Evolutionary conservation across 2,329 filamentous ascomycete species (phyloP).

Genomic region (Paraconiothyrium sp.): DNA sequence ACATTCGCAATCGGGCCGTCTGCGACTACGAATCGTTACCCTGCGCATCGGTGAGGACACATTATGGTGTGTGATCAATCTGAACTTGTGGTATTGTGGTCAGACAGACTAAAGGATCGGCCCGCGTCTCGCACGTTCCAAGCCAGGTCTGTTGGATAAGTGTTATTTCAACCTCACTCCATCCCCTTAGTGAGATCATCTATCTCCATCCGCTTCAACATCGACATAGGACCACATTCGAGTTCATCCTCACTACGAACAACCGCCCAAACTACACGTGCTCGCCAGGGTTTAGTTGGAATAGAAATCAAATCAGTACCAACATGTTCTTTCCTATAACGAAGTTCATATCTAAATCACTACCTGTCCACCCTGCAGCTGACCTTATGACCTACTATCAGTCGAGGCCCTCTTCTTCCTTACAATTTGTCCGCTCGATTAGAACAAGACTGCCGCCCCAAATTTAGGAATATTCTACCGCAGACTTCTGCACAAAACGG

Average conservation of each 20-base stretch:
- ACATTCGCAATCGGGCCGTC: background rate
- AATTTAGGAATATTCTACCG: no score
- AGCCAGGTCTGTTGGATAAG: background rate
- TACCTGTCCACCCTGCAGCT: background rate
- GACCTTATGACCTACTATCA: background rate
- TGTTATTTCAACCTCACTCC: conserved; percentile 2
- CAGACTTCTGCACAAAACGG: no score
- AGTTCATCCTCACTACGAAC: background rate
- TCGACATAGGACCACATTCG: background rate
- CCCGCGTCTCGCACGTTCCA: conserved; percentile 2
- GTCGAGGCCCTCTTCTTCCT: background rate
- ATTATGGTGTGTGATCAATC: background rate
- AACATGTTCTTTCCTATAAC: background rate
- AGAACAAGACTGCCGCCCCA: background rate
- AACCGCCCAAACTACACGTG: background rate
- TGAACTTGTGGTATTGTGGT: background rate
- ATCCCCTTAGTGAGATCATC: background rate
- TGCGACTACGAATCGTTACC: background rate
- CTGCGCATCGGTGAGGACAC: background rate
- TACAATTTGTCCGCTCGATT: background rate
- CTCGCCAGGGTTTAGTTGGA: background rate
- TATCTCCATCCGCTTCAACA: background rate
- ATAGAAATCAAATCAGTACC: background rate
- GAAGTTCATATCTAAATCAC: background rate
- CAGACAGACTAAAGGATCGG: background rate